Conservation (phyloP, 257 asterid species). For the Knoxia roxburghii region DNA sequence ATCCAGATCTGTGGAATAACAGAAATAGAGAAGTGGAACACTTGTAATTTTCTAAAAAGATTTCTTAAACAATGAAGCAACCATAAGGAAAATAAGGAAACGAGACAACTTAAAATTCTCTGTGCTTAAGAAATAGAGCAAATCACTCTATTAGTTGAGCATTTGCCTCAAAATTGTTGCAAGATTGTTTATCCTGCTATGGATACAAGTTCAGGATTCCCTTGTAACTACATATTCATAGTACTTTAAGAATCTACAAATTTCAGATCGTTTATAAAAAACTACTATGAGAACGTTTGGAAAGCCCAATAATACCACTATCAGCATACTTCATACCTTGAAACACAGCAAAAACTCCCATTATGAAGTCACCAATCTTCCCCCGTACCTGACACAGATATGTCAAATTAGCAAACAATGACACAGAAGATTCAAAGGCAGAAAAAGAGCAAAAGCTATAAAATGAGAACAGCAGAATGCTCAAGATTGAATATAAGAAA, state of each 20-base stretch:
- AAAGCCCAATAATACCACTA: slow-evolving; percentile 5
- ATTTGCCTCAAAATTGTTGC: neutral
- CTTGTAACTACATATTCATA: neutral
- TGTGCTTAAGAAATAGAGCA: neutral
- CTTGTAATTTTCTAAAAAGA: neutral
- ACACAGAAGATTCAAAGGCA: neutral
- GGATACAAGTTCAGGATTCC: neutral
- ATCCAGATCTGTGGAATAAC: slow-evolving; percentile 58
- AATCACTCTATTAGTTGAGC: neutral
- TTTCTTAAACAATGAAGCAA: neutral
- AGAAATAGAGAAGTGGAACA: slow-evolving; percentile 14
- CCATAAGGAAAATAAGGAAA: neutral
- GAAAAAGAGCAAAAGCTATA: neutral
- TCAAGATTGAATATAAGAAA: neutral
- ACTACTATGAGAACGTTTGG: neutral
- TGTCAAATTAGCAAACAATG: slow-evolving; percentile 6
- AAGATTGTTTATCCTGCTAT: neutral
- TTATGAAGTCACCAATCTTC: slow-evolving; percentile 62
- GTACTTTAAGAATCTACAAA: neutral
- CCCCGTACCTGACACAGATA: slow-evolving; percentile 62
- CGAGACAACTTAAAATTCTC: neutral
- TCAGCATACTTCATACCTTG: slow-evolving; percentile 52
- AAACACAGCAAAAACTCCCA: slow-evolving; percentile 64
- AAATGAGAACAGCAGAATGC: neutral
- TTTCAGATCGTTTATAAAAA: neutral